phyloP scores from a whole-genome alignment of 2,329 filamentous ascomycete species.

The Hysterium pulicare region DNA sequence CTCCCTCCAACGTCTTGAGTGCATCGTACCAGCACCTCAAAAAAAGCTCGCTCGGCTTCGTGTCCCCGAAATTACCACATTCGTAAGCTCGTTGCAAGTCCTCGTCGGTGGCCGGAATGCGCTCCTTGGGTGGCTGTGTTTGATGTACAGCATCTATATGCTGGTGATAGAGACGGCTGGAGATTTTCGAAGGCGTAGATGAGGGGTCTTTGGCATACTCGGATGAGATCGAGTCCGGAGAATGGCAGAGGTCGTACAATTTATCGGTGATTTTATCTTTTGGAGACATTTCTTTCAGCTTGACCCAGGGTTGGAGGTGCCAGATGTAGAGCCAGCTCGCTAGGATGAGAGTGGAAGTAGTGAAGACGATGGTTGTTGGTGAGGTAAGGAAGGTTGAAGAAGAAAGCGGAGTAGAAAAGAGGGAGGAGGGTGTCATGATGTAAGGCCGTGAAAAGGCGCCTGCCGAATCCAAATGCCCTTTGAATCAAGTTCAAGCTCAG shows the following conservation, averaged over 20 bases:
- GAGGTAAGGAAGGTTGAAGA: neutral
- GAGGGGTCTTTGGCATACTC: constrained; percentile 53
- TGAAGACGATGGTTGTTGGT: neutral
- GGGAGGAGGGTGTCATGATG: too few species aligned
- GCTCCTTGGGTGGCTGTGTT: constrained; percentile 16
- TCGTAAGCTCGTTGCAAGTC: constrained; percentile 53
- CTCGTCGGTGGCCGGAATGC: constrained; percentile 22
- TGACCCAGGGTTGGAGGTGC: constrained; percentile 8
- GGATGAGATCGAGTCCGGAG: constrained; percentile 54
- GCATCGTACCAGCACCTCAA: constrained; percentile 66
- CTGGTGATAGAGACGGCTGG: constrained; percentile 54
- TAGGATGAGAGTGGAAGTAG: neutral
- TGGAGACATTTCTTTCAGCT: constrained; percentile 10
- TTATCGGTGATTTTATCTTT: constrained; percentile 15
- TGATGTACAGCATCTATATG: constrained; percentile 25
- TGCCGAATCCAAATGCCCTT: too few species aligned
- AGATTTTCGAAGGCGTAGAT: constrained; percentile 52
- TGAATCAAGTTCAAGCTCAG: too few species aligned
- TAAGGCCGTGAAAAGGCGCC: too few species aligned
- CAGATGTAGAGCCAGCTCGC: constrained; percentile 1
- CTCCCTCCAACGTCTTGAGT: constrained; percentile 52
- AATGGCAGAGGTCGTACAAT: constrained; percentile 59
- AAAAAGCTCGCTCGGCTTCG: constrained; percentile 65
- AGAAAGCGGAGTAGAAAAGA: neutral
- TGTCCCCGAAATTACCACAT: constrained; percentile 66